Evolutionary conservation across 164 flowering plant genomes (phyloP).

Genomic region (Cinnamomum micranthum): DNA sequence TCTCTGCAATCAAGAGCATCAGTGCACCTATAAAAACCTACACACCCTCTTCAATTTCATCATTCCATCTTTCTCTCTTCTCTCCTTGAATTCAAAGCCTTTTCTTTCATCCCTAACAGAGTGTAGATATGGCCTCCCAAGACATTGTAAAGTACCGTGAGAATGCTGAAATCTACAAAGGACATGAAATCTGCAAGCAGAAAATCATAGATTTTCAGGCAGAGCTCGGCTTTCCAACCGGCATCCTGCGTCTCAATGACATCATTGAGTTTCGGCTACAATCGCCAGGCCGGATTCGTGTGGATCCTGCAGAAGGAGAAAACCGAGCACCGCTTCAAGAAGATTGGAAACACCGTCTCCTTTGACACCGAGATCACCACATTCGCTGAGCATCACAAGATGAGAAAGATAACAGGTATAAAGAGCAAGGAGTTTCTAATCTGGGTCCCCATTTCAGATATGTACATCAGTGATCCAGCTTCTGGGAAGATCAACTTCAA

Average conservation of each 20-base stretch:
- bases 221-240: slow-evolving; percentile 59
- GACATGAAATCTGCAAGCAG: slow-evolving; percentile 52
- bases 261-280: slow-evolving; percentile 53
- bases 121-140: not conserved
- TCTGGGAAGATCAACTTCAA: slow-evolving; percentile 60
- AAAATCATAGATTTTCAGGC: slow-evolving; percentile 41
- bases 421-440: slow-evolving; percentile 72
- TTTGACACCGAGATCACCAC: slow-evolving; percentile 73
- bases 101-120: not conserved
- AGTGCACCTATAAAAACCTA: too few relatives aligned
- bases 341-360: slow-evolving; percentile 46
- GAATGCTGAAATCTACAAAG: slow-evolving; percentile 58
- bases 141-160: slow-evolving; percentile 45
- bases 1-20: too few relatives aligned
- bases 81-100: not conserved
- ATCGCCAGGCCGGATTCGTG: slow-evolving; percentile 55
- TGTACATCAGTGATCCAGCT: slow-evolving; percentile 43
- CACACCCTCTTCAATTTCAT: not conserved
- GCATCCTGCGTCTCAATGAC: slow-evolving; percentile 62
- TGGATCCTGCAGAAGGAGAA: slow-evolving; percentile 80
- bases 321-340: slow-evolving; percentile 53
- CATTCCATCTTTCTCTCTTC: not conserved
- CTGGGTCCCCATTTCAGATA: slow-evolving; percentile 56
- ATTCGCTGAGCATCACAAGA: slow-evolving; percentile 41
- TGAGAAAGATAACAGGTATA: slow-evolving; percentile 77